Evolutionary conservation across 148 eudicot genomes (phyloP), one percentile per base, ranked within the genome.

Genomic region (Fagopyrum tataricum): DNA sequence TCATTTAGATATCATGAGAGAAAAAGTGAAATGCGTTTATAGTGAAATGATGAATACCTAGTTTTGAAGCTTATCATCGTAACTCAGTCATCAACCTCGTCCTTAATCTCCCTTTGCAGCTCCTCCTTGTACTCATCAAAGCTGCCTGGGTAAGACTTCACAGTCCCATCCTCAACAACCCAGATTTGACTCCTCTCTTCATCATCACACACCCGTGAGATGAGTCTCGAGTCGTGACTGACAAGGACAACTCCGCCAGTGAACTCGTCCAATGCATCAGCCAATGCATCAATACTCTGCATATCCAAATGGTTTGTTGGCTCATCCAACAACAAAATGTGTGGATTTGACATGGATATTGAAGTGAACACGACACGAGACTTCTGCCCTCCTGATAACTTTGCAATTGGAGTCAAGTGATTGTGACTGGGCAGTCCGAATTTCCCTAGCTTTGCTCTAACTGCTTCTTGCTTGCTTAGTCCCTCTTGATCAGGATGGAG

Each of bases 221-320:
- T 88, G 68, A 88, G 73, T 70, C 90, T 85, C 0, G 92, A 86
- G 49, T 88, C 90, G 5, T 88, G 90, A 53, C 90, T 88, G n/a
- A 88, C 92, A 3, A 88, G 75, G 6, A 88, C 85, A 17, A 86
- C 88, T 2, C 92, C 92, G n/a, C 92, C 90, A 0, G 82, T 83
- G 78, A 86, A 88, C 74, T 88, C 92, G 58, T 88, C 90, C 67
- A 88, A 77, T 2, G 92, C 90, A 77, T 86, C 88, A 44, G 92
- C 92, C 72, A 88, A 76, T 10, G 92, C 92, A 76, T 88, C 92
- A 41, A 88, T 88, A 73, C 92, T 88, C 79, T 88, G 92, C 92
- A 88, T 86, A 58, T 88, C 92, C 83, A 88, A 78, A 76, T 88
- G 92, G 77, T 86, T 86, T 0, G 92, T 86, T 0, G 90, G 90